Base-by-base conservation (phyloP, 202 grass and related monocot genomes). In the Panicum virgatum region DNA sequence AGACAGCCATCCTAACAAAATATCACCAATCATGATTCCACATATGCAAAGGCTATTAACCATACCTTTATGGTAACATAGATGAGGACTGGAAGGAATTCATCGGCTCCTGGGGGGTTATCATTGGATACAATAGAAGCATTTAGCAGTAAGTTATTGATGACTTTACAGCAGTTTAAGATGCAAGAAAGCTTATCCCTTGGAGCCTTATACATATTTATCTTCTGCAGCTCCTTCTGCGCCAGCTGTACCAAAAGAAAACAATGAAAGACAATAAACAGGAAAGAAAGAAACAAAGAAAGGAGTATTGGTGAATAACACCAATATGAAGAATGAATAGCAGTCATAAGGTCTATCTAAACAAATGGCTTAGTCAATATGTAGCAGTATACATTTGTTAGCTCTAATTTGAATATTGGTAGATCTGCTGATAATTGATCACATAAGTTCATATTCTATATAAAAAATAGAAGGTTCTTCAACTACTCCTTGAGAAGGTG, bases 151-250 rank as follows among this genome's bases (percentile, higher is more conserved):
- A 96, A 89, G 75, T 98, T 98, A 60, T 93, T 98, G 54, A 98
- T 96, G 36, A 96, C 96, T 89, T 93, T 96, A 85, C 96, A 98
- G 69, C 96, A 98, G 82, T 98, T 98, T 68, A 98, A 83, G 74
- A 98, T 90, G 71, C 92, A 96, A 58, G 91, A 83, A 73, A 98
- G 89, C 79, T 98, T 98, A 85, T 96, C 96, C 69, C 96, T 91
- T 73, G 96, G 96, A 69, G 96, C 96, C 83, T 96, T 98, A 69
- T 92, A 95, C 90, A 93, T 83, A 61, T 98, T 96, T 78, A 98
- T 98, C 87, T 98, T 98, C 56, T 98, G 96, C 69, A 98, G 75
- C 83, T 96, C 96, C 80, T 98, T 98, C 74, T 95, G 92, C 6
- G 92, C 96, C 80, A 98, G 90, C 96, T 98, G 78, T 57, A 88